These are phyloP conservation scores for Talaromyces marneffei DNA, from an alignment of 2,329 filamentous ascomycete genomes.

Conservation along the genomic window DNA sequence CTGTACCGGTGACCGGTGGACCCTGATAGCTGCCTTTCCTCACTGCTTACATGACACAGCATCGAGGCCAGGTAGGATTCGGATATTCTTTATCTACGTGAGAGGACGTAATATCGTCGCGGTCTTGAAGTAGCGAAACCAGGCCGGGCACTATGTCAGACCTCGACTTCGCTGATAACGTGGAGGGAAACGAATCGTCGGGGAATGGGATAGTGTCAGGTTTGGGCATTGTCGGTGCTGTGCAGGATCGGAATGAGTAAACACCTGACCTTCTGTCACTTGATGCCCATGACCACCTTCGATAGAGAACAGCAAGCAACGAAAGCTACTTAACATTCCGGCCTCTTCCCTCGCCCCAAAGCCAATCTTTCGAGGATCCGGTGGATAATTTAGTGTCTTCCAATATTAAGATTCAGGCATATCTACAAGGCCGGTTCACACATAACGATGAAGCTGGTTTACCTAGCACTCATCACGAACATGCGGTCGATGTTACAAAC, in stretches of 20 bases:
- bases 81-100: no score
- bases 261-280: not conserved
- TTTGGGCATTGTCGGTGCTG: not conserved
- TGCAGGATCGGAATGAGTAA: not conserved
- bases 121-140: not conserved
- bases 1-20: no score
- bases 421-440: slow-evolving; percentile 8
- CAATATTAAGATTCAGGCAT: slow-evolving; percentile 4
- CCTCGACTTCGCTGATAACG: not conserved
- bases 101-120: not conserved
- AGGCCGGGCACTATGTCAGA: not conserved
- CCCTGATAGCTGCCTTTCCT: no score
- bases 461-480: not conserved
- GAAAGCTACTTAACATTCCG: not conserved
- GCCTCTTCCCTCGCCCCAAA: not conserved
- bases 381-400: not conserved
- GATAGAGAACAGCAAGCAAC: not conserved
- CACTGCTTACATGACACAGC: not conserved
- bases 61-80: not conserved
- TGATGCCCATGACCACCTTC: not conserved
- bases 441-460: not conserved
- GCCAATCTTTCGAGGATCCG: not conserved
- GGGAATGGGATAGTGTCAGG: not conserved
- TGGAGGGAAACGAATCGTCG: not conserved
- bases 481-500: not conserved